A percentile compares a stretch with the other conserved stretches of the same genome.
Conservation (phyloP, 306 rosid genomes). For the Quercus variabilis region DNA sequence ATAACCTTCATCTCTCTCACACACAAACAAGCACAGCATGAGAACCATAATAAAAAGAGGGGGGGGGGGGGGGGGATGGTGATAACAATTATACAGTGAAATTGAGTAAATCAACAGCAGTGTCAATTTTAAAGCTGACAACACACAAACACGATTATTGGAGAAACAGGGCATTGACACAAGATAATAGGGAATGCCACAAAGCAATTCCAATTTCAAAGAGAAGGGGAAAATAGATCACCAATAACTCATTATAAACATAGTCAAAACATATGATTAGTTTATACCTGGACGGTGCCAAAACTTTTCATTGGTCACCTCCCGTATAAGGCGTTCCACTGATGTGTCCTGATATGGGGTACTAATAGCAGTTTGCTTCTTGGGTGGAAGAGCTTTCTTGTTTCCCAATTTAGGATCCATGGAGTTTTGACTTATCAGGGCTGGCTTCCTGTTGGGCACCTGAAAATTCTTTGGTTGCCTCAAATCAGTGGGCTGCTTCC, state of each 20-base stretch:
- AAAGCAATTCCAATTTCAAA: slow-evolving; percentile 18
- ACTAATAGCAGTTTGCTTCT: slow-evolving; percentile 66
- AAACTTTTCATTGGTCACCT: slow-evolving; percentile 95
- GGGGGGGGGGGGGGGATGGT: slow-evolving; percentile 10
- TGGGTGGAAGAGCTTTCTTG: slow-evolving; percentile 68
- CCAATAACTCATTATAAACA: slow-evolving; percentile 1
- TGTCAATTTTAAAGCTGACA: slow-evolving; percentile 36
- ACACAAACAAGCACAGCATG: slow-evolving; percentile 41
- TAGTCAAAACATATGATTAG: slow-evolving; percentile 1
- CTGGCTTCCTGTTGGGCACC: slow-evolving; percentile 61
- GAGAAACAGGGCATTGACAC: slow-evolving; percentile 60
- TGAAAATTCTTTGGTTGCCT: slow-evolving; percentile 64
- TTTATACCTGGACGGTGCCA: slow-evolving; percentile 95
- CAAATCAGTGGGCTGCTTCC: slow-evolving; percentile 74
- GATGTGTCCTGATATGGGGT: slow-evolving; percentile 76
- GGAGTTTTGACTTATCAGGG: slow-evolving; percentile 49
- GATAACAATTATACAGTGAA: slow-evolving; percentile 53
- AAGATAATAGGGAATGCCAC: slow-evolving; percentile 41
- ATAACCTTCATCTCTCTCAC: slow-evolving; percentile 22
- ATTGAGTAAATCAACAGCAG: slow-evolving; percentile 49
- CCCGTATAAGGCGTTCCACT: slow-evolving; percentile 94
- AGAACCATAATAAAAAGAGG: slow-evolving; percentile 56
- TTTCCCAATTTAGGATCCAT: slow-evolving; percentile 59
- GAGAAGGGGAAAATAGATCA: slow-evolving; percentile 8
- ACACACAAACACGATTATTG: slow-evolving; percentile 64